These are phyloP conservation scores for Solanum clarkiae DNA, from an alignment of 257 asterid genomes.

Conservation along the genomic window DNA sequence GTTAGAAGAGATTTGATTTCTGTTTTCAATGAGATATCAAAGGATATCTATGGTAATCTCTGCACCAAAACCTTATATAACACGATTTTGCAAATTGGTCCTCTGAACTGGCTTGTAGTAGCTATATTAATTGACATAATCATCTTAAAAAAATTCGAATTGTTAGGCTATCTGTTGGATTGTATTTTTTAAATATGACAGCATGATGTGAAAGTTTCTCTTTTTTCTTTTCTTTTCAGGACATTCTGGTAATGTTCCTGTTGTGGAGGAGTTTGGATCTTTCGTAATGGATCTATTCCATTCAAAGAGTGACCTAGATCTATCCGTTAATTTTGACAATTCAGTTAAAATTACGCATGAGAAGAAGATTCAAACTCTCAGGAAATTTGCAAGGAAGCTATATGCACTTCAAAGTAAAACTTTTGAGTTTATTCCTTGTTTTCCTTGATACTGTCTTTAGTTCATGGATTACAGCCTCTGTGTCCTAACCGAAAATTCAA, in stretches of 20 bases:
- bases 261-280: slow-evolving; percentile 89
- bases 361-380: slow-evolving; percentile 61
- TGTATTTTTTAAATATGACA: no score
- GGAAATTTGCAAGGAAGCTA: slow-evolving; percentile 71
- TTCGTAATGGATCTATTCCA: slow-evolving; percentile 87
- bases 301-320: slow-evolving; percentile 67
- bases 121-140: not conserved
- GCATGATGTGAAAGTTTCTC: not conserved
- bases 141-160: not conserved
- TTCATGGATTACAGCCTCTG: not conserved
- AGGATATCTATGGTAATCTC: slow-evolving; percentile 61
- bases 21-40: slow-evolving; percentile 68
- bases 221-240: slow-evolving; percentile 21
- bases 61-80: not conserved
- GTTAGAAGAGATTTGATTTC: slow-evolving; percentile 51
- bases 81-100: not conserved
- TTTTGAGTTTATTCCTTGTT: not conserved
- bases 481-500: not conserved
- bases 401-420: slow-evolving; percentile 67
- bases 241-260: slow-evolving; percentile 37
- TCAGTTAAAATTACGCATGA: slow-evolving; percentile 41
- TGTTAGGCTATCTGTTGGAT: not conserved
- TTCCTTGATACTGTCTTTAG: not conserved
- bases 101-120: not conserved
- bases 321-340: slow-evolving; percentile 55